These are phyloP conservation scores for Boechera stricta DNA, from an alignment of 345 rosid species.

Conservation along the genomic window DNA sequence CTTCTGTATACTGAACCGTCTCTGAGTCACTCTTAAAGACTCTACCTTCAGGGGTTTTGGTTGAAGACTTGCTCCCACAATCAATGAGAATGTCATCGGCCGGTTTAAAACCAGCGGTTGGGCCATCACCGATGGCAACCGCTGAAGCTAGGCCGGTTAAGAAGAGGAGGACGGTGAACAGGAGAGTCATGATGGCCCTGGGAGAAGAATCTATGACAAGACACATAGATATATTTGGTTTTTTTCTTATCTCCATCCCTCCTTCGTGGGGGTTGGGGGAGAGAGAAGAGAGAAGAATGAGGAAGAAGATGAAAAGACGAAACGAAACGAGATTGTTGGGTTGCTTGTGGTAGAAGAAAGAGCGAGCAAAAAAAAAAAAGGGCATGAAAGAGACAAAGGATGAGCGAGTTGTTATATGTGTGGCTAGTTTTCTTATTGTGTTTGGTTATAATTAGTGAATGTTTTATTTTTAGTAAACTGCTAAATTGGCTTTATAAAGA, in stretches of 20 bases:
- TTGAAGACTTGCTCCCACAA: constrained; percentile 55
- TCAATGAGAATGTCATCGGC: constrained; percentile 60
- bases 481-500: neutral
- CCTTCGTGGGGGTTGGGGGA: constrained; percentile 53
- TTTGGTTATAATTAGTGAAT: constrained; percentile 25
- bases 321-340: constrained; percentile 36
- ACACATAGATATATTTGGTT: constrained; percentile 16
- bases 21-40: constrained; percentile 63
- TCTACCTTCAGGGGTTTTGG: constrained; percentile 61
- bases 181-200: constrained; percentile 53
- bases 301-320: constrained; percentile 2
- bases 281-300: constrained; percentile 28
- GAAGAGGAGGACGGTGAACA: constrained; percentile 52
- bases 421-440: constrained; percentile 9
- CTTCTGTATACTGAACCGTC: constrained; percentile 45
- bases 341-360: constrained; percentile 40
- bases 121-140: constrained; percentile 6
- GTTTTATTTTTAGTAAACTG: constrained; percentile 30
- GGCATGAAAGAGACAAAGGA: constrained; percentile 11
- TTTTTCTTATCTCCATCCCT: constrained; percentile 62
- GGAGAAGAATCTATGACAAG: constrained; percentile 41
- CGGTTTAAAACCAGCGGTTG: constrained; percentile 45
- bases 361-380: neutral
- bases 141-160: constrained; percentile 21
- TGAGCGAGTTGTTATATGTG: neutral